Evolutionary conservation across 352 stramenopile species (phyloP).

Genomic region (Phytophthora litchii): DNA sequence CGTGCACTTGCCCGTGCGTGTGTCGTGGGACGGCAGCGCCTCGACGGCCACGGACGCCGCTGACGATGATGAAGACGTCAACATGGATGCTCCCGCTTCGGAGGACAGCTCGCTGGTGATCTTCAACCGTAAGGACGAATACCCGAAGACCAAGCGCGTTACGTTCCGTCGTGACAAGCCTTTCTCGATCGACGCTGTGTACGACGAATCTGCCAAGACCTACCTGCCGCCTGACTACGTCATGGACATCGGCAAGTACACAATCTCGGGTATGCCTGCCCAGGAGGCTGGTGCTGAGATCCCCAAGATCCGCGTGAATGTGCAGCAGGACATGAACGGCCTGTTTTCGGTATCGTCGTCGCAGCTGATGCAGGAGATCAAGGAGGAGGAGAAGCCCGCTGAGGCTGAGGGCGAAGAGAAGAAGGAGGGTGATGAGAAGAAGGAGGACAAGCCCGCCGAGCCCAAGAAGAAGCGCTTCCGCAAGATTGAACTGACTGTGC

Average conservation of each 20-base stretch:
- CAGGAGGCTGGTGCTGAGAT: constrained; percentile 78
- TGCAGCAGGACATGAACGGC: constrained; percentile 97
- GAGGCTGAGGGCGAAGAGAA: constrained; percentile 65
- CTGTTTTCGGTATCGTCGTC: constrained; percentile 95
- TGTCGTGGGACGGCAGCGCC: constrained; percentile 91
- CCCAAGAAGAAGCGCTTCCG: constrained; percentile 97
- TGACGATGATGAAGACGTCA: constrained; percentile 86
- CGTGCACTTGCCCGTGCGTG: constrained; percentile 92
- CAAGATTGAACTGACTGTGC: constrained; percentile 85
- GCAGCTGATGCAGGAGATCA: constrained; percentile 98
- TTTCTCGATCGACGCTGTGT: constrained; percentile 93
- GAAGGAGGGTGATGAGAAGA: constrained; percentile 65
- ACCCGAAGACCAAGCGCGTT: constrained; percentile 97
- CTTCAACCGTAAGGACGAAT: constrained; percentile 96
- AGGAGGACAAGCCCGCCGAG: constrained; percentile 78
- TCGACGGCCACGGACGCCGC: constrained; percentile 54
- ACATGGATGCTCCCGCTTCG: constrained; percentile 61
- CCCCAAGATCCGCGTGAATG: constrained; percentile 96
- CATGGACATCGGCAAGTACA: constrained; percentile 92
- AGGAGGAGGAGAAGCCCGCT: constrained; percentile 80
- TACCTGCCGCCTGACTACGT: constrained; percentile 76
- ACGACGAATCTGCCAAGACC: constrained; percentile 81
- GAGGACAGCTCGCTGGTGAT: constrained; percentile 92
- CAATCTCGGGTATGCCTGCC: constrained; percentile 89
- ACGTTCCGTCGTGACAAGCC: constrained; percentile 93